Evolutionary conservation across 768 basidiomycete species (phyloP), one percentile per base, ranked within the genome.

Genomic region (Leccinum imitatum): DNA sequence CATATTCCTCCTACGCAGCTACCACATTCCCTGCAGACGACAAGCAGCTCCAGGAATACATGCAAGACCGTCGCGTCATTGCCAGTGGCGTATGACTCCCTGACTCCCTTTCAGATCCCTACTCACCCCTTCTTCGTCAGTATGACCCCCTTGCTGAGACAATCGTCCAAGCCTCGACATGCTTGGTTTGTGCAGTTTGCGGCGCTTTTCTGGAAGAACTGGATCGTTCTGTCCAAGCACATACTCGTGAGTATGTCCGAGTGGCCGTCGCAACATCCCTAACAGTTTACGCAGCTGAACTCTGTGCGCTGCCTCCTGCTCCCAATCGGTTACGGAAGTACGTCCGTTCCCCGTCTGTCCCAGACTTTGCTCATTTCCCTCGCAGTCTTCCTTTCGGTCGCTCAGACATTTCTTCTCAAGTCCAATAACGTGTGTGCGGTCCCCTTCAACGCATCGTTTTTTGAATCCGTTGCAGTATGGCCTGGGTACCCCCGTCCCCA

Each of bases 111-210:
- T 17, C 17, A 21, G 59, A 21, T 47, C 53, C 25, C 48, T 31
- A 53, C 71, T 69, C 55, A 69, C 66, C 4, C 9, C 27, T 53
- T 3, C 25, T 27, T 25, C 58, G 9, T 11, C 17, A 95, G 92
- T 96, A 98, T 73, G 95, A 98, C 66, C 95, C 96, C 91, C 2
- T 80, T 98, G 54, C 87, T 99, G 57, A 82, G 90, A 60, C 89
- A 95, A 27, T 27, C 27, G 27, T 27, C 27, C 8, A 60, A 41
- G 17, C 13, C 46, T 30, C 17, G 17, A 51, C 33, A 76, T 75
- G 71, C 37, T 25, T 2, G 60, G 61, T 58, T 71, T 86, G 37
- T 87, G 31, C 89, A 90, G 74, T 80, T 87, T 57, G 71, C 73
- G 4, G 84, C 82, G 2, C 72, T 90, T 21, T 80, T 83, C 57